Evolutionary conservation across 768 basidiomycete genomes (phyloP).

Genomic region (Antrodiella citrinella): DNA sequence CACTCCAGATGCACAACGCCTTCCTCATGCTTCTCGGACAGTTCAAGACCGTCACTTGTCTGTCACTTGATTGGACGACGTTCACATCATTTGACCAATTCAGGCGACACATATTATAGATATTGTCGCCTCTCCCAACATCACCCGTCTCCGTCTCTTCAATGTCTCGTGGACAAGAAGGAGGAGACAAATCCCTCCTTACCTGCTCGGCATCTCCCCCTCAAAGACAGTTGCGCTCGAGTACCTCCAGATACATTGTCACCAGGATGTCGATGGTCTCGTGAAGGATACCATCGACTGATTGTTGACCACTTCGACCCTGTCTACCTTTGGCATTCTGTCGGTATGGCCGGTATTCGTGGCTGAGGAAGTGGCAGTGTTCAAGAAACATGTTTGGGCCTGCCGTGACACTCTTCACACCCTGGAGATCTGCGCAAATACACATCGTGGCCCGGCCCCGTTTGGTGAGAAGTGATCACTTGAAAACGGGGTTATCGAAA

Average conservation of each 20-base stretch:
- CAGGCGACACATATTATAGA: not conserved
- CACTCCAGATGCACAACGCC: not conserved
- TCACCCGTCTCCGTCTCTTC: not conserved
- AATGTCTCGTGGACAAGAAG: not conserved
- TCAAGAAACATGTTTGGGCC: not conserved
- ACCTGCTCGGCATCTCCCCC: not conserved
- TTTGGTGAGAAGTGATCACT: not conserved
- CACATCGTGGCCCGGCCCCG: too few species aligned
- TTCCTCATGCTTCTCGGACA: not conserved
- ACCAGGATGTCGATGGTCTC: not conserved
- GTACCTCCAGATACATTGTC: not conserved
- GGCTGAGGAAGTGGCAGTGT: not conserved
- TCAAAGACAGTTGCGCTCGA: not conserved
- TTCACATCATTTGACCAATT: not conserved
- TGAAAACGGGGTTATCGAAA: too few species aligned
- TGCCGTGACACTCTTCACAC: not conserved
- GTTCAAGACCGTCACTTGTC: not conserved
- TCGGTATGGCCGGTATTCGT: not conserved
- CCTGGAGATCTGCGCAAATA: not conserved
- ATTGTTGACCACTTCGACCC: not conserved
- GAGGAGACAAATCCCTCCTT: too few species aligned
- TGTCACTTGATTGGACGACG: not conserved
- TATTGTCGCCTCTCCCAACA: not conserved
- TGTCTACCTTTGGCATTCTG: not conserved
- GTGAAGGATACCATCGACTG: not conserved